Percentiles rank a stretch among this genome's conserved stretches.
phyloP scores from a whole-genome alignment of 257 asterid genomes.

The Anisodus tanguticus region DNA sequence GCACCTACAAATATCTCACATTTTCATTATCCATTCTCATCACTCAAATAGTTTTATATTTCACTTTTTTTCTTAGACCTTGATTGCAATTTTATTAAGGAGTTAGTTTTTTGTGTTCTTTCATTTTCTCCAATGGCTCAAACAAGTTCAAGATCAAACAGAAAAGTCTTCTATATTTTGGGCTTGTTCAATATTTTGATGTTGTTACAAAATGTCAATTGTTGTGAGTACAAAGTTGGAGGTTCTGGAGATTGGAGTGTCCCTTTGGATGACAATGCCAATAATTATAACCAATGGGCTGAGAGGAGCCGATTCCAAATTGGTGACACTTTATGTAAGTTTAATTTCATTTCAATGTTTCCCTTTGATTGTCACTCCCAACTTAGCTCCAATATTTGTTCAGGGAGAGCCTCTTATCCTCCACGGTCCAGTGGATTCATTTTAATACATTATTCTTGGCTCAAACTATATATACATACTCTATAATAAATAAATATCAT shows the following conservation, averaged over 20 bases:
- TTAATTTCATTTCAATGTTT: not conserved
- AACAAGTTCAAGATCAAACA: conserved; percentile 26
- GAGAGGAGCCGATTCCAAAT: conserved; percentile 44
- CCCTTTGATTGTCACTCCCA: not conserved
- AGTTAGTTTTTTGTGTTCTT: not conserved
- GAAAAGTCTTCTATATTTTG: conserved; percentile 31
- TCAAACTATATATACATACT: not conserved
- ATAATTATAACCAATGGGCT: conserved; percentile 46
- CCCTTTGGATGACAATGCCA: conserved; percentile 58
- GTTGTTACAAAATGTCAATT: conserved; percentile 47
- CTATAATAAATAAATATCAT: not conserved
- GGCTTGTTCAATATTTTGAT: conserved; percentile 44
- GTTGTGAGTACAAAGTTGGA: conserved; percentile 66
- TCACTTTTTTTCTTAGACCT: not conserved
- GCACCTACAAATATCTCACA: conserved; percentile 60
- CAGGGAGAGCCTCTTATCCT: not conserved
- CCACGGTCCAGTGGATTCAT: not conserved
- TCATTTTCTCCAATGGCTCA: conserved; percentile 51
- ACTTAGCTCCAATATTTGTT: not conserved
- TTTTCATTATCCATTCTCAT: not conserved
- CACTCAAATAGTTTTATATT: conserved; percentile 25
- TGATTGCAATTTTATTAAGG: not conserved
- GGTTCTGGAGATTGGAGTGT: conserved; percentile 70
- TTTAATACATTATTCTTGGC: not conserved
- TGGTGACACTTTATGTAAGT: conserved; percentile 47